Evolutionary conservation across 2,329 filamentous ascomycete species (phyloP).

Genomic region (Sporothrix variecibatus): DNA sequence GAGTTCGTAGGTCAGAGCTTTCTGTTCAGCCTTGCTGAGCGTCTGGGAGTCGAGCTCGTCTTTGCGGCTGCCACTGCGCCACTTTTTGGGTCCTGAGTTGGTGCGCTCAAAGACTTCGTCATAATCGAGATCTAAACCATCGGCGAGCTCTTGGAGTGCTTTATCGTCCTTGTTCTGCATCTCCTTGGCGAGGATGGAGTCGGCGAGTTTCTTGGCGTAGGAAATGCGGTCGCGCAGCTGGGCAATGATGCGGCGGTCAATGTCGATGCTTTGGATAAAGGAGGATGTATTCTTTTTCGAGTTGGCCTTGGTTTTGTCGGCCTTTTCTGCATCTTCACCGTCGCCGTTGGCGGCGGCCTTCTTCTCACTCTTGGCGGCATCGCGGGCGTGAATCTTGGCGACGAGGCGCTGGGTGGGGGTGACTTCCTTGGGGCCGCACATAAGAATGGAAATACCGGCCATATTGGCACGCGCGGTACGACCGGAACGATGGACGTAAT

Average conservation of each 20-base stretch:
- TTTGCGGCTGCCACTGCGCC: conserved; percentile 60
- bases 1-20: conserved; percentile 69
- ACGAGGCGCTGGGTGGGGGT: conserved; percentile 79
- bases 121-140: conserved; percentile 92
- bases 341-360: conserved; percentile 41
- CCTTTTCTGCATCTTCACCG: conserved; percentile 37
- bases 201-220: conserved; percentile 84
- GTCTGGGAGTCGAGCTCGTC: conserved; percentile 70
- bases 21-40: conserved; percentile 73
- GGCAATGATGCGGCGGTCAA: conserved; percentile 77
- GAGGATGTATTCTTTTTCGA: conserved; percentile 40
- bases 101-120: conserved; percentile 61
- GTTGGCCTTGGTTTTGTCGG: neutral
- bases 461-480: conserved; percentile 84
- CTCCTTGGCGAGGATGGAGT: conserved; percentile 81
- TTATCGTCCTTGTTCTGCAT: conserved; percentile 81
- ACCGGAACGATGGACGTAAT: conserved; percentile 93
- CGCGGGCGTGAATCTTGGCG: conserved; percentile 75
- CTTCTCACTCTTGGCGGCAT: conserved; percentile 43
- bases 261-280: conserved; percentile 76
- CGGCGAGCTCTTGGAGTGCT: conserved; percentile 80
- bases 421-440: conserved; percentile 91
- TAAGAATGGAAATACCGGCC: conserved; percentile 77
- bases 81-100: conserved; percentile 13
- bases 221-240: conserved; percentile 75